Percentiles rank a stretch among this genome's conserved stretches.
phyloP scores from a whole-genome alignment of 1,284 basidiomycete species.

The Austroboletus novae-zelandiae region DNA sequence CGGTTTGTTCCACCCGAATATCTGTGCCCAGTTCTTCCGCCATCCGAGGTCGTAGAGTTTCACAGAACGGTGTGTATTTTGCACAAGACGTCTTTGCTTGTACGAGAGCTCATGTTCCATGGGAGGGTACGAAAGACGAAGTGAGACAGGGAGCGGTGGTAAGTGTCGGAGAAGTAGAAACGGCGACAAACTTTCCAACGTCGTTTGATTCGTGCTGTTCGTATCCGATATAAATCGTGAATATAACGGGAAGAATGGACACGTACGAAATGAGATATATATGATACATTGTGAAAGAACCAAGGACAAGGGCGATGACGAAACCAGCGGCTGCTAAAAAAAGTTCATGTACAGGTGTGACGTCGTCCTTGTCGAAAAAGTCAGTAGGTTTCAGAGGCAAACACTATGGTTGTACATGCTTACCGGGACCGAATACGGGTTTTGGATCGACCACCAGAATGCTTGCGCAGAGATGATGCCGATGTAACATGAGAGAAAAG shows the following conservation, averaged over 20 bases:
- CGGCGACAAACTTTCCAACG: conserved; percentile 77
- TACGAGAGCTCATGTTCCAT: conserved; percentile 76
- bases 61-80: conserved; percentile 62
- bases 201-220: conserved; percentile 81
- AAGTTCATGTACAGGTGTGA: conserved; percentile 70
- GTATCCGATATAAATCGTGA: conserved; percentile 1
- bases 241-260: not conserved
- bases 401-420: conserved; percentile 25
- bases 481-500: conserved; percentile 64
- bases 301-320: conserved; percentile 67
- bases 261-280: conserved; percentile 76
- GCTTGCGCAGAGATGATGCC: conserved; percentile 55
- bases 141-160: conserved; percentile 52
- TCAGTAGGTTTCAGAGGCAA: conserved; percentile 7
- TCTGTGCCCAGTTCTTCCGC: conserved; percentile 66
- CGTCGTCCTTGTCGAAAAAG: conserved; percentile 48
- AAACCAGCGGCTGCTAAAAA: conserved; percentile 61
- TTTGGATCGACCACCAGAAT: conserved; percentile 65
- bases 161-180: conserved; percentile 71
- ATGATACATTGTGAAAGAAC: conserved; percentile 78
- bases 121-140: conserved; percentile 60
- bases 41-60: conserved; percentile 78
- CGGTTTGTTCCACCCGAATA: conserved; percentile 54
- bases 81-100: conserved; percentile 65
- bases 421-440: conserved; percentile 55